Evolutionary conservation across 1,284 basidiomycete genomes (phyloP), one percentile per base, ranked within the genome.

Genomic region (Cutaneotrichosporon dermatis): DNA sequence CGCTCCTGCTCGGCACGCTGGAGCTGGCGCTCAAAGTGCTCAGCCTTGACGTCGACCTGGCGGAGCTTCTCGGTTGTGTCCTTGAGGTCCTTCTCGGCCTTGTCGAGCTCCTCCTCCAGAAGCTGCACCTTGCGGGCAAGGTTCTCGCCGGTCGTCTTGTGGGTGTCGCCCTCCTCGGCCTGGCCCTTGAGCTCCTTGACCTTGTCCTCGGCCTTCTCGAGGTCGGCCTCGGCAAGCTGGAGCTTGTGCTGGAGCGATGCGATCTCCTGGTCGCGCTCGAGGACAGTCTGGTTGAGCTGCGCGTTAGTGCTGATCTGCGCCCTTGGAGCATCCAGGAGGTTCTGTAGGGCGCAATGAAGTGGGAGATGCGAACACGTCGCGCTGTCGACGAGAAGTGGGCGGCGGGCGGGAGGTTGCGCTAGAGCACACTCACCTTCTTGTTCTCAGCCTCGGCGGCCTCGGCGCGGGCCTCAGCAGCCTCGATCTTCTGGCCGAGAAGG

Each of bases 51-150:
- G 77, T 99, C 96, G 59, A 95, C 92, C 77, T 97, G 92, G 68
- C 96, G 85, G 69, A 99, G 84, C 95, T 95, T 97, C 80, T 98
- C 96, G 37, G 90, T 89, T 2, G 92, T 93, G 75, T 99, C 95
- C 80, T 95, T 94, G 66, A 93, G 82, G 76, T 94, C 95, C 86
- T 93, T 95, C 83, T 99, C 96, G 25, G 94, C 88, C 55, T 85
- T 84, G 75, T 99, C 96, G 16, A 99, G 84, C 80, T 99, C 95
- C 73, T 92, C 90, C 80, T 99, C 96, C 39, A 99, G 82, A 16
- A 98, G 81, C 71, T 89, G 86, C 36, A 98, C 86, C 83, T 99
- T 99, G 71, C 95, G 83, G 57, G 77, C 75, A 55, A 98, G 82
- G 58, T 81, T 84, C 69, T 97, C 94, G 63, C 84, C 89, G 43